Base-by-base conservation (phyloP, 176 grass and related monocot genomes). In the Dactylis glomerata region DNA sequence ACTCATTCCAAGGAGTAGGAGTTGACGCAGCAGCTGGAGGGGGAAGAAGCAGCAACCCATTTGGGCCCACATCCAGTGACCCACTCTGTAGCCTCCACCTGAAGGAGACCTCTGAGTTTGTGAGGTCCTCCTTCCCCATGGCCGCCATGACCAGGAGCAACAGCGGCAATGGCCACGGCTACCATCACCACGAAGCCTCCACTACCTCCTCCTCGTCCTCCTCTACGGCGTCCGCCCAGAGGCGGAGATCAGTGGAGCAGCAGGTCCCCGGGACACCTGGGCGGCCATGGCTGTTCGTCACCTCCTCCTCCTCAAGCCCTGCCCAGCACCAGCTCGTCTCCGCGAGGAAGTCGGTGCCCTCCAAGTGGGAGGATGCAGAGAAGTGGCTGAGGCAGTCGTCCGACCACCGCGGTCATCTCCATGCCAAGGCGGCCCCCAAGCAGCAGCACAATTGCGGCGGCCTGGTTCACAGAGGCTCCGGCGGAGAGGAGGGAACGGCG, bases 341-440 rank as follows among this genome's bases (percentile, higher is more conserved):
- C 1, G 66, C 82, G 31, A 91, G 92, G 51, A 80, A 89, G 88
- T 91, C 84, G 1, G 68, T 96, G 27, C 94, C 97, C 33, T 96
- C 97, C 52, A 99, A 99, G 89, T 99, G 97, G 97, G 97, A 99
- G 76, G 97, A 99, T 84, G 97, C 97, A 2, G 97, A 99, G 93
- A 99, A 95, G 81, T 99, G 97, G 97, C 68, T 96, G 55, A 90
- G 79, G n/a, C 89, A 92, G 36, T 85, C 93, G 27, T 81, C 91
- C 2, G 87, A 90, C 32, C 64, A 73, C 73, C 79, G 68, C 46
- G 16, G 55, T 27, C 34, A 30, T 3, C 64, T 69, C 69, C 72
- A 85, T 34, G 86, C 72, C 72, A 92, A 85, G 71, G 45, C 28
- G 36, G 76, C 67, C 41, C 88, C 44, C 13, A 86, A 82, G 80